These are phyloP conservation scores for Penicillium soppii DNA, from an alignment of 495 filamentous ascomycete species.

Conservation along the genomic window DNA sequence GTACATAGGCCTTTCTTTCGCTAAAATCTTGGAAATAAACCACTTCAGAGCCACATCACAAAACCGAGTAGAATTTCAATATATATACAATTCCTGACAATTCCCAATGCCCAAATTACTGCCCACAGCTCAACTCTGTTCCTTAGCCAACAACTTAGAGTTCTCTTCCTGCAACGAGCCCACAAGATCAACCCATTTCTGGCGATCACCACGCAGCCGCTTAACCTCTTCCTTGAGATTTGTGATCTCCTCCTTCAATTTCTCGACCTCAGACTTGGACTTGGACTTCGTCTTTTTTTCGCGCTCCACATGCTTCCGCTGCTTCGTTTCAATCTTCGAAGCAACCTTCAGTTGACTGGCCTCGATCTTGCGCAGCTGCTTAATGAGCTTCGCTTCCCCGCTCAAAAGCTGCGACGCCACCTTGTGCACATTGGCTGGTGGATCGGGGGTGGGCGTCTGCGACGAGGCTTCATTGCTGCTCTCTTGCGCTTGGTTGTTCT, in stretches of 20 bases:
- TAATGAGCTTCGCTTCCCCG: conserved; percentile 40
- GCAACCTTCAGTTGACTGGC: conserved; percentile 39
- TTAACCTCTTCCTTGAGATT: conserved; percentile 55
- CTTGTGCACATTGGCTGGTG: conserved; percentile 26
- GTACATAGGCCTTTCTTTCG: no score
- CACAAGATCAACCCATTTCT: conserved; percentile 62
- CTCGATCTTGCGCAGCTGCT: conserved; percentile 40
- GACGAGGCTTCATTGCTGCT: conserved; percentile 12
- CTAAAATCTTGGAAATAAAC: no score
- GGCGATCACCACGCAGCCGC: conserved; percentile 56
- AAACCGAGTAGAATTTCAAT: no score
- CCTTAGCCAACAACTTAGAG: conserved; percentile 33
- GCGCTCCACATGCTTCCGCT: conserved; percentile 57
- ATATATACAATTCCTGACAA: no score
- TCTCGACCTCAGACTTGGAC: conserved; percentile 43
- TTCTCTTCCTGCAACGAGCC: conserved; percentile 68
- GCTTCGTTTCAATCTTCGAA: conserved; percentile 43
- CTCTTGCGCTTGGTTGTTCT: conserved; percentile 42
- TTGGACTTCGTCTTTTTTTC: conserved; percentile 54
- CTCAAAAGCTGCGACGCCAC: conserved; percentile 28
- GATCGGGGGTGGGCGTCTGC: conserved; percentile 11
- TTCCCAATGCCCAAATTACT: no score
- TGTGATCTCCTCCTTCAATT: conserved; percentile 54
- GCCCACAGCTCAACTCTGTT: neutral
- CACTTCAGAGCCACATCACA: no score